Evolutionary conservation across 495 filamentous ascomycete genomes (phyloP), one percentile per base, ranked within the genome.

Genomic region (Aspergillus sclerotioniger): DNA sequence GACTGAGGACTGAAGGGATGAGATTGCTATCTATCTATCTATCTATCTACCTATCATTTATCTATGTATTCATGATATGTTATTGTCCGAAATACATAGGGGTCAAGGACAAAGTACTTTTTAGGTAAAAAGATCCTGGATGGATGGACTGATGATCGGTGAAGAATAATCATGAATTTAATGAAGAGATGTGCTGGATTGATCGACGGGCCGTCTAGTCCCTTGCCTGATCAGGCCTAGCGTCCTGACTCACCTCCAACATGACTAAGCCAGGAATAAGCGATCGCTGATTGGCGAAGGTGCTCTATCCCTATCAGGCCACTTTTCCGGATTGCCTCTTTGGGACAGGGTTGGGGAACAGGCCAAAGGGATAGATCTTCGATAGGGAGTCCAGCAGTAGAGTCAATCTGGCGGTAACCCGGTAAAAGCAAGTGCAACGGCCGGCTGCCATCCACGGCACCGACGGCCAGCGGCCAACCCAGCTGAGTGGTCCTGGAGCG

Each of bases 201-300:
- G 37, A 41, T 41, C 9, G 33, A 35, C 8, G 33, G 9, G 33
- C 8, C 13, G 33, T 35, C 33, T 13, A 13, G 33, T 12, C 9
- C 37, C 19, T 32, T 29, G 20, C 47, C 47, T 16, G 13, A 50
- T 50, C 21, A 25, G 47, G 47, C 2, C 12, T 50, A 50, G 47
- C 31, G 20, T 13, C 3, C 12, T 15, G 25, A 25, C 31, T 8
- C 16, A 6, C 12, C 37, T 41, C 37, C 3, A n/a, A 2, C 16
- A 28, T 50, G 47, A 50, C 47, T 50, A 50, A 50, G 28, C 29
- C 21, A 25, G 21, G 47, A 50, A 50, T 50, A 50, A 50, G 47
- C 47, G 25, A 9, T 28, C 28, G 9, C 25, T 50, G 47, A 50
- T 50, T 50, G 47, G 47, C 28, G 47, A 1, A 50, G 13, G 12